phyloP scores from a whole-genome alignment of 257 asterid genomes.

The Eucommia ulmoides region DNA sequence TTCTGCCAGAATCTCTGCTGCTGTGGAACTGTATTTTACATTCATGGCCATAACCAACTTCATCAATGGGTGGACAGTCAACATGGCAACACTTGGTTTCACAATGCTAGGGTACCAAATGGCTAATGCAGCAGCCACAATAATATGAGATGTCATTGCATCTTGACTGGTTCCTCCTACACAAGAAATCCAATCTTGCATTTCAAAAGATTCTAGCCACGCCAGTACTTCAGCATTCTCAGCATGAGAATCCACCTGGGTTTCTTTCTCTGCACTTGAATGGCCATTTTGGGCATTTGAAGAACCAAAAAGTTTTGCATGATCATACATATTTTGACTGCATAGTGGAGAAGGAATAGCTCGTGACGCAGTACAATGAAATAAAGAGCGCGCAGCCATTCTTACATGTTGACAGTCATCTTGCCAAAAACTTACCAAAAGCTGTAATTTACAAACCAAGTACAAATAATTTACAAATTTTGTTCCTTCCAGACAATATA shows the following conservation, averaged over 20 bases:
- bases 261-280: slow-evolving; percentile 15
- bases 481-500: too few species aligned
- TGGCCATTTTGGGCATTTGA: slow-evolving; percentile 24
- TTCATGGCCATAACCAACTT: slow-evolving; percentile 86
- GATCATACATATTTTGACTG: slow-evolving; percentile 26
- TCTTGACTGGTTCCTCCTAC: slow-evolving; percentile 90
- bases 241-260: slow-evolving; percentile 25
- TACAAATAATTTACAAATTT: not conserved
- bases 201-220: slow-evolving; percentile 86
- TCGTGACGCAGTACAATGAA: slow-evolving; percentile 97
- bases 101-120: slow-evolving; percentile 97
- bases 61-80: slow-evolving; percentile 66
- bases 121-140: slow-evolving; percentile 88
- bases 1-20: slow-evolving; percentile 97
- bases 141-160: slow-evolving; percentile 91
- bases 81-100: slow-evolving; percentile 42
- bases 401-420: slow-evolving; percentile 81
- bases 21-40: slow-evolving; percentile 75
- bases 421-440: slow-evolving; percentile 98
- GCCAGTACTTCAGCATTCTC: slow-evolving; percentile 55
- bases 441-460: slow-evolving; percentile 33
- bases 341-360: slow-evolving; percentile 66
- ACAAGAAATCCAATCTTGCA: slow-evolving; percentile 87
- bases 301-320: slow-evolving; percentile 13
- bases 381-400: slow-evolving; percentile 97